Conservation (phyloP, 106 monocot species). For the Cymbidium sinense region DNA sequence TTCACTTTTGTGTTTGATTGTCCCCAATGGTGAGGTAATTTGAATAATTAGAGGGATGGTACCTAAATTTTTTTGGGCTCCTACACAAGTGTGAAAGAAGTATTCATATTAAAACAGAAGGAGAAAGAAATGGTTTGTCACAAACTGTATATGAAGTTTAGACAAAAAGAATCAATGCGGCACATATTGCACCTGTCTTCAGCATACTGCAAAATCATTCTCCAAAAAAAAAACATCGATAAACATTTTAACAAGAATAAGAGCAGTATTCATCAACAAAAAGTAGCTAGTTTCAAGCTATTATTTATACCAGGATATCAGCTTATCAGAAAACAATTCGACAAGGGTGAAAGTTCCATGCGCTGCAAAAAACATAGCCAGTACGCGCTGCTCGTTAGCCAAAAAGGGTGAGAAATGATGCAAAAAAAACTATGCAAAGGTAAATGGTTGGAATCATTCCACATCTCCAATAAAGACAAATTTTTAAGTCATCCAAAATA, state of each 20-base stretch:
- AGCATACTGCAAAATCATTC: not conserved
- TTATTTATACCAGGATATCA: constrained; percentile 33
- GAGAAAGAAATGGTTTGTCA: not conserved
- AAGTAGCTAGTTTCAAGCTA: not conserved
- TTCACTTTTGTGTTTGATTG: too few relatives aligned
- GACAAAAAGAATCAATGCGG: not conserved
- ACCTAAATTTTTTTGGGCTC: too few relatives aligned
- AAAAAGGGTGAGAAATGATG: not conserved
- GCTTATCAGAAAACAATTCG: constrained; percentile 45
- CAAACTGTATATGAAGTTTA: not conserved
- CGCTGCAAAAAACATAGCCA: constrained; percentile 17
- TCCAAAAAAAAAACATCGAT: not conserved
- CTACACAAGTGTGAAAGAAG: too few relatives aligned
- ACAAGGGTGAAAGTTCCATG: constrained; percentile 48
- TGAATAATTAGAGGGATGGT: too few relatives aligned
- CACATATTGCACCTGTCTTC: too few relatives aligned
- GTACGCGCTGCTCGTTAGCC: not conserved
- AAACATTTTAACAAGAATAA: not conserved
- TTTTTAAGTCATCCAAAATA: not conserved
- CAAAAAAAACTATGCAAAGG: not conserved
- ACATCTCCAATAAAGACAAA: not conserved
- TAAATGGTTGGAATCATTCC: constrained; percentile 2
- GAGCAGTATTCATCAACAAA: not conserved
- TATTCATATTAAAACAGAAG: too few relatives aligned
- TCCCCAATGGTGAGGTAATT: too few relatives aligned